Base-by-base conservation (phyloP, 2,329 filamentous ascomycete species). In the Rosellinia necatrix region DNA sequence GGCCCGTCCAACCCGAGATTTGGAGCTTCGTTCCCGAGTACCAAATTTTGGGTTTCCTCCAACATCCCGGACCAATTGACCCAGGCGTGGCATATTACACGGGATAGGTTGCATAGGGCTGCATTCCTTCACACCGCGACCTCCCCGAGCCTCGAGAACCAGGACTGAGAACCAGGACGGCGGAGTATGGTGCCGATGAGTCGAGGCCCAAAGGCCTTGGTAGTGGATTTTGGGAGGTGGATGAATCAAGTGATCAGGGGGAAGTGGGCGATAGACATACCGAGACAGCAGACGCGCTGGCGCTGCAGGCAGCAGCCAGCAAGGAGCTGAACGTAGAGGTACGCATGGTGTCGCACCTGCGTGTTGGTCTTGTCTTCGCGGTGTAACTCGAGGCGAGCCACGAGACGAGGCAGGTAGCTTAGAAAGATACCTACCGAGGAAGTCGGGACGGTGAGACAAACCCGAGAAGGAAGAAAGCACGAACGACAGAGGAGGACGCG, bases 281-380 rank as follows among this genome's bases (percentile, higher is more conserved):
- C 58, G 58, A 53, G 19, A 48, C 43, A 17, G 60, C 57, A 60
- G 60, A 54, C 9, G 35, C 57, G 40, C 57, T 42, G 13, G 35
- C 57, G 40, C 57, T 42, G 44, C 38, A 47, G n/a, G 51, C 51
- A 42, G 51, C 53, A 41, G 53, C 50, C 49, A 62, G 51, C 35
- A 58, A 56, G 44, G 53, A 49, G 56, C 48, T 46, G 49, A 62
- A 47, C 15, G 46, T 58, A 10, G 47, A 58, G 24, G 47, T 48
- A 35, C 57, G 60, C 60, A 62, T 62, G 27, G 32, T 29, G 49
- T 51, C 41, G 38, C 25, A 27, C 37, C 32, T n/a, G 37, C 25
- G 54, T 30, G 50, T 29, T 21, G 29, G 34, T 41, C 54, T n/a
- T 19, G 30, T 32, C 17, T 35, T 52, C 10, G 44, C 27, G 34